Conservation (phyloP, 306 rosid species). For the Acacia confusa region DNA sequence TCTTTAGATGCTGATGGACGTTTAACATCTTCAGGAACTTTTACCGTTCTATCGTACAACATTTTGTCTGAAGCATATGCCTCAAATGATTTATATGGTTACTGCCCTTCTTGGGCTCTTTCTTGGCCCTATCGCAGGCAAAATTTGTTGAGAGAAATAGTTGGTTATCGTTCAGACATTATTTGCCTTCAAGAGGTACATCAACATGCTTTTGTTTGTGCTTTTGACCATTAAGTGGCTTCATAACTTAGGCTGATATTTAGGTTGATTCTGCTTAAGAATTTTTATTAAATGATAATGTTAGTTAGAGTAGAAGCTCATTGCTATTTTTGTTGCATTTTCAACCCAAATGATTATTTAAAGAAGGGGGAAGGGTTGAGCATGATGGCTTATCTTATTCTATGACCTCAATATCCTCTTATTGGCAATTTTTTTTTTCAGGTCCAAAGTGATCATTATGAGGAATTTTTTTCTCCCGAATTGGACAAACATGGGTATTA, state of each 20-base stretch:
- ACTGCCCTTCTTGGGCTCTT: constrained; percentile 99
- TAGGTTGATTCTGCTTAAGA: neutral
- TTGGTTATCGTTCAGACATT: constrained; percentile 89
- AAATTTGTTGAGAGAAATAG: constrained; percentile 90
- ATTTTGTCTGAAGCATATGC: constrained; percentile 87
- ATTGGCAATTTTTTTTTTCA: constrained; percentile 28
- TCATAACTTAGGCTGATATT: neutral
- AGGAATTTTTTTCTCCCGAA: constrained; percentile 92
- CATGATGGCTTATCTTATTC: neutral
- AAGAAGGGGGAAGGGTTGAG: neutral
- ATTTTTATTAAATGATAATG: neutral
- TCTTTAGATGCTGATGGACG: constrained; percentile 78
- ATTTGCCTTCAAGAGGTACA: constrained; percentile 98
- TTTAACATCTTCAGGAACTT: constrained; percentile 75
- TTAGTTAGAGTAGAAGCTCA: neutral
- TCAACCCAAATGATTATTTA: neutral
- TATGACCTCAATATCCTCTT: constrained; percentile 24
- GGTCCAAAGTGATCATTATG: constrained; percentile 94
- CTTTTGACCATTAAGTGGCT: neutral
- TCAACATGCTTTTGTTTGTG: constrained; percentile 13
- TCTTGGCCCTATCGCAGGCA: constrained; percentile 99
- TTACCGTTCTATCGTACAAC: constrained; percentile 95
- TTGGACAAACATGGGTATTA: constrained; percentile 96
- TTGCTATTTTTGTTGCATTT: neutral
- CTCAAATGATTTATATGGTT: constrained; percentile 73